Percentiles rank a stretch among this genome's conserved stretches.
Conservation (phyloP, 805 yeast species). For the Pichia paraexigua region DNA sequence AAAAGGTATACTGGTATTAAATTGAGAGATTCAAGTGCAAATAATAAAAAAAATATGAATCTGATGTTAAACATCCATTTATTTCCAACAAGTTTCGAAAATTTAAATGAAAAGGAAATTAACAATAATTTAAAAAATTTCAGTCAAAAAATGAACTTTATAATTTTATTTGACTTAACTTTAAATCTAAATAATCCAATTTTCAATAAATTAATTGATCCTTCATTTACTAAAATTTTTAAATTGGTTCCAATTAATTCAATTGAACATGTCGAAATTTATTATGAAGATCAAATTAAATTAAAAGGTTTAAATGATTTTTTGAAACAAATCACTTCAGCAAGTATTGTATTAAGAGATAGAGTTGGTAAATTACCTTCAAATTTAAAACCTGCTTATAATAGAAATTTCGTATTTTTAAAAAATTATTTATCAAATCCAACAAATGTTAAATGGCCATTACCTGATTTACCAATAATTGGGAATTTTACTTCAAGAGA, state of each 20-base stretch:
- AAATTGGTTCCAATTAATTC: constrained; percentile 72
- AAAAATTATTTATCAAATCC: constrained; percentile 45
- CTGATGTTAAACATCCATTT: constrained; percentile 28
- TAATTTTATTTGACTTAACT: constrained; percentile 28
- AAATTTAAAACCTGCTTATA: constrained; percentile 66
- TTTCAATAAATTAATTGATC: constrained; percentile 11
- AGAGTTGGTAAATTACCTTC: constrained; percentile 77
- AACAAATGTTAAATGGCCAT: constrained; percentile 51
- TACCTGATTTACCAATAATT: constrained; percentile 64
- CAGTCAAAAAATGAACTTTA: constrained; percentile 17
- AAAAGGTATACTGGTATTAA: constrained; percentile 56
- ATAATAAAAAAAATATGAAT: constrained; percentile 17
- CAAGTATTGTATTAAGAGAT: constrained; percentile 74
- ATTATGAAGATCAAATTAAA: constrained; percentile 33
- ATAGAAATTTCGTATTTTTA: constrained; percentile 55
- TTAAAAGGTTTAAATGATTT: constrained; percentile 22
- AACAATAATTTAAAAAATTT: constrained; percentile 3
- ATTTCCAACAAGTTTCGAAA: constrained; percentile 31
- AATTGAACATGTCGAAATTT: constrained; percentile 68
- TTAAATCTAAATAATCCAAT: constrained; percentile 19
- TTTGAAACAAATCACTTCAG: constrained; percentile 66
- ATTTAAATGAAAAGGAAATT: constrained; percentile 16
- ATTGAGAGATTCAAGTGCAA: constrained; percentile 37
- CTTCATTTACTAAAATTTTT: constrained; percentile 33
- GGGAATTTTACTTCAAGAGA: constrained; percentile 60